A percentile compares a stretch with the other conserved stretches of the same genome.
phyloP scores from a whole-genome alignment of 805 yeast genomes.

The Teunomyces cretensis region DNA sequence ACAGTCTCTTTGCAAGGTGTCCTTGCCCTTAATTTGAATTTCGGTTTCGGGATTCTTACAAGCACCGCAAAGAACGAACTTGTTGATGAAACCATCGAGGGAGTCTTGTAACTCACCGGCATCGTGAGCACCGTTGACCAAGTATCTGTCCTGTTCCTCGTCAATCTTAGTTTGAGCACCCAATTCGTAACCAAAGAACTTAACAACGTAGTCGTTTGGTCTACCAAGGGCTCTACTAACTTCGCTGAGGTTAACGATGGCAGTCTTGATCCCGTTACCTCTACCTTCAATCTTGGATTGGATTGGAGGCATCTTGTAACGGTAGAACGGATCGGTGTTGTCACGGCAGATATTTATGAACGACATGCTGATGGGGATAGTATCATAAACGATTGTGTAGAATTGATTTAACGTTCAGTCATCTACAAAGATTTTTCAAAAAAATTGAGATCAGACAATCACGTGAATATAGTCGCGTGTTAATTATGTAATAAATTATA shows the following conservation, averaged over 20 bases:
- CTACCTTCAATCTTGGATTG: constrained; percentile 97
- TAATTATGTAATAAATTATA: neutral
- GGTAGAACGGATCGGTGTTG: constrained; percentile 96
- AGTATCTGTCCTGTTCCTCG: constrained; percentile 78
- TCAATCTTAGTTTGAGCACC: constrained; percentile 93
- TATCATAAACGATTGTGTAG: neutral
- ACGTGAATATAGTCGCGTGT: neutral
- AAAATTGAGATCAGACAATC: neutral
- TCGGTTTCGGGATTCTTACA: constrained; percentile 99
- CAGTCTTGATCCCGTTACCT: constrained; percentile 98
- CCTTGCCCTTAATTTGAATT: constrained; percentile 73
- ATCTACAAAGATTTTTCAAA: constrained; percentile 3
- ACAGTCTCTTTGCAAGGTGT: constrained; percentile 82
- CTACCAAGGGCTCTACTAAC: constrained; percentile 93
- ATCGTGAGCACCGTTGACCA: constrained; percentile 95
- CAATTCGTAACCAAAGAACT: constrained; percentile 92
- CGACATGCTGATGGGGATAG: constrained; percentile 54
- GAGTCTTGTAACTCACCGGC: constrained; percentile 87
- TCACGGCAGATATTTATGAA: constrained; percentile 93
- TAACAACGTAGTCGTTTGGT: constrained; percentile 88
- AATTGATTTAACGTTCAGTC: neutral
- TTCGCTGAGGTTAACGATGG: constrained; percentile 83
- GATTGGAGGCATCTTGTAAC: constrained; percentile 98
- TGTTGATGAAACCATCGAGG: constrained; percentile 89
- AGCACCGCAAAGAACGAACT: constrained; percentile 88